A percentile compares a stretch with the other conserved stretches of the same genome.
These are phyloP conservation scores for Phytophthora pistaciae DNA, from an alignment of 352 stramenopile species.

Conservation along the genomic window DNA sequence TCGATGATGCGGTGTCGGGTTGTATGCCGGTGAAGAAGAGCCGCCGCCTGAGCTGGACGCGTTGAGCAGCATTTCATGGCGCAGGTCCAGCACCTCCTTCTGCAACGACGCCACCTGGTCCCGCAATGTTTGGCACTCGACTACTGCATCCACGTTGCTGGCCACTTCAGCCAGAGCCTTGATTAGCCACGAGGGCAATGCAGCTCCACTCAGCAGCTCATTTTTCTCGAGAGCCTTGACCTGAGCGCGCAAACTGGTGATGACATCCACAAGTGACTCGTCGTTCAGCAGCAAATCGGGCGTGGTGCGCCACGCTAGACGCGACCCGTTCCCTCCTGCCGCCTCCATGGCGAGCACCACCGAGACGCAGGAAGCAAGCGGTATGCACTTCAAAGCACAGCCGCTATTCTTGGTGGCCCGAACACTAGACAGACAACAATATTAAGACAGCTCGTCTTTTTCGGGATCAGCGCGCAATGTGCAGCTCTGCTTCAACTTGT, in stretches of 20 bases:
- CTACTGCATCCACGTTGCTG: conserved; percentile 80
- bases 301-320: conserved; percentile 68
- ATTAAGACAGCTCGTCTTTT: conserved; percentile 1
- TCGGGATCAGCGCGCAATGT: neutral
- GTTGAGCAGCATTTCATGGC: conserved; percentile 78
- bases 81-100: conserved; percentile 83
- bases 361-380: neutral
- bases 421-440: neutral
- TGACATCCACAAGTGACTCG: conserved; percentile 80
- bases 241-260: conserved; percentile 70
- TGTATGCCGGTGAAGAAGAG: conserved; percentile 35
- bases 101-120: conserved; percentile 81
- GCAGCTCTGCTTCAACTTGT: neutral
- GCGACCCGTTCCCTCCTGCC: conserved; percentile 50
- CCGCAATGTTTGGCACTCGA: conserved; percentile 80
- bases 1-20: conserved; percentile 62
- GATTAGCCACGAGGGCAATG: conserved; percentile 74
- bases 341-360: conserved; percentile 34
- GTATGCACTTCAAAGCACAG: neutral
- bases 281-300: conserved; percentile 85
- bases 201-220: conserved; percentile 75
- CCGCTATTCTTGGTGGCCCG: neutral
- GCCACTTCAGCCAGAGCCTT: conserved; percentile 82
- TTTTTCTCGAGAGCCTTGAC: conserved; percentile 81
- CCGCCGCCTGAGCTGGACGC: conserved; percentile 44